phyloP scores from a whole-genome alignment of 1,284 basidiomycete genomes.

The Cystobasidium pallidum region DNA sequence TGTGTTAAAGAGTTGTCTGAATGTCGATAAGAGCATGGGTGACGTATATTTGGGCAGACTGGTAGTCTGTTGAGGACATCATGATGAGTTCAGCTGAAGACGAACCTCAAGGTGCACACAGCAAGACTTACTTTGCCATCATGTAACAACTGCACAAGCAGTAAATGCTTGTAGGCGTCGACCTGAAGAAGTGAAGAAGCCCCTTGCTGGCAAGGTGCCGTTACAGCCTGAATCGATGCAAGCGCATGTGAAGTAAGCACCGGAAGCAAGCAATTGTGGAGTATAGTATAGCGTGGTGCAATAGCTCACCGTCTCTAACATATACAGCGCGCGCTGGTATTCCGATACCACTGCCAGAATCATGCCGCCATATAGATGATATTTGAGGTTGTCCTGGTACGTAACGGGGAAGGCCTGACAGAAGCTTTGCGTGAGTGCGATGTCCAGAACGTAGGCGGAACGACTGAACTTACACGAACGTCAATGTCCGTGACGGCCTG shows the following conservation, averaged over 20 bases:
- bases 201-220: constrained; percentile 64
- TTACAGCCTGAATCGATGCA: constrained; percentile 59
- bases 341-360: constrained; percentile 65
- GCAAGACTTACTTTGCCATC: constrained; percentile 65
- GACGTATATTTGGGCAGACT: constrained; percentile 71
- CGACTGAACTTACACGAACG: constrained; percentile 45
- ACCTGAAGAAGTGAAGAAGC: constrained; percentile 72
- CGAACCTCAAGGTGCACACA: neutral
- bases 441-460: no score
- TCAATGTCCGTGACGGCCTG: constrained; percentile 49
- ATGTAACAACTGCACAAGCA: constrained; percentile 72
- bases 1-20: constrained; percentile 62
- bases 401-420: constrained; percentile 57
- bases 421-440: neutral
- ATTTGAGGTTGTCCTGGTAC: constrained; percentile 74
- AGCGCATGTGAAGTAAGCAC: neutral
- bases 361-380: constrained; percentile 74
- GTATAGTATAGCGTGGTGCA: neutral
- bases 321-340: constrained; percentile 70
- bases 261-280: neutral
- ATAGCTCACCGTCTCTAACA: constrained; percentile 67
- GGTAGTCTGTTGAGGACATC: constrained; percentile 58
- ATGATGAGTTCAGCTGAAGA: neutral
- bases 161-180: constrained; percentile 80
- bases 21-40: constrained; percentile 62